Conservation (phyloP, 176 grass and related monocot genomes). For the Eleusine indica region DNA sequence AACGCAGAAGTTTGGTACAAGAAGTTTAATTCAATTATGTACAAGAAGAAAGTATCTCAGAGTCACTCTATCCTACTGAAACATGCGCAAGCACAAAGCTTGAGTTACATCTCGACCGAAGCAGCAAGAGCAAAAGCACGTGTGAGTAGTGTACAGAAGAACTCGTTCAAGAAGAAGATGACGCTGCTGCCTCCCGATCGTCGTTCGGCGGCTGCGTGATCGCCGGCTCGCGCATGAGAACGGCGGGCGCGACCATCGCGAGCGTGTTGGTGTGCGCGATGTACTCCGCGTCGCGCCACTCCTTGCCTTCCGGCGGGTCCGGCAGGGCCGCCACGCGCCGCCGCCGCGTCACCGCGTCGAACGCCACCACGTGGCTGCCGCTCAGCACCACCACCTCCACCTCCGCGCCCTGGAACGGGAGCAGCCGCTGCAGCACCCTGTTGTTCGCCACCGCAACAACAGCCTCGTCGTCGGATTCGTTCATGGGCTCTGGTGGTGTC, state of each 20-base stretch:
- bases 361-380: conserved; percentile 44
- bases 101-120: not conserved
- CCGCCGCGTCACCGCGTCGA: conserved; percentile 37
- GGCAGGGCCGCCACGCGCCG: conserved; percentile 31
- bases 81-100: not conserved
- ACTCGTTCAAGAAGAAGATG: not conserved
- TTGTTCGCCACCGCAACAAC: not conserved
- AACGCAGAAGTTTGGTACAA: too few species aligned
- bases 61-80: not conserved
- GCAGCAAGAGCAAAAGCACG: not conserved
- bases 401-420: conserved; percentile 53
- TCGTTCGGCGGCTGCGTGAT: conserved; percentile 8
- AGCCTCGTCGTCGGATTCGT: not conserved
- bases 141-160: not conserved
- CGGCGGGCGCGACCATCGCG: conserved; percentile 31
- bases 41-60: too few species aligned
- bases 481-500: not conserved
- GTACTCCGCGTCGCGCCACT: conserved; percentile 15
- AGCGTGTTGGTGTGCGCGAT: conserved; percentile 67
- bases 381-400: conserved; percentile 47
- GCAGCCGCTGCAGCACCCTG: not conserved
- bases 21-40: too few species aligned
- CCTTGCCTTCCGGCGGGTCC: not conserved
- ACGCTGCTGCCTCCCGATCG: not conserved
- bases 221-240: conserved; percentile 7